Percentiles rank a stretch among this genome's conserved stretches.
These are phyloP conservation scores for Colletotrichum liaoningense DNA, from an alignment of 2,329 filamentous ascomycete genomes.

Conservation along the genomic window DNA sequence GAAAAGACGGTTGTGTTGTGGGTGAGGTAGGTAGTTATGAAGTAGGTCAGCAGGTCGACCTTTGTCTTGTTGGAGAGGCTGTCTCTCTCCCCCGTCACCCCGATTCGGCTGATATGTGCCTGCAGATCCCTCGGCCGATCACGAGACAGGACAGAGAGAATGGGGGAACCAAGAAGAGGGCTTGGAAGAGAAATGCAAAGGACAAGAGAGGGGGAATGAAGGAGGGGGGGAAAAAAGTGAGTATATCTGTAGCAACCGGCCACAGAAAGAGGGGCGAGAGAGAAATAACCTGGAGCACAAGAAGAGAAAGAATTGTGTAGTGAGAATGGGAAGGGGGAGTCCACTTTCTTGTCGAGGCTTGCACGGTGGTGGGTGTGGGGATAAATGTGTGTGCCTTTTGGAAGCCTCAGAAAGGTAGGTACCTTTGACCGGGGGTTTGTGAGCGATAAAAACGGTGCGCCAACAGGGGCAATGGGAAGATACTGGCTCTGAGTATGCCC, in stretches of 20 bases:
- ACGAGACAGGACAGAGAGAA: constrained; percentile 1
- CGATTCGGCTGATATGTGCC: constrained; percentile 24
- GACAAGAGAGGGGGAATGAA: not conserved
- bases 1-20: not conserved
- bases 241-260: not conserved
- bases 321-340: constrained; percentile 21
- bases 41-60: constrained; percentile 26
- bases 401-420: constrained; percentile 1
- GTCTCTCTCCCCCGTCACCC: not conserved
- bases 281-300: not conserved
- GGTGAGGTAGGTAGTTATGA: not conserved
- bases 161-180: not conserved
- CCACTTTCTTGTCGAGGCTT: constrained; percentile 34
- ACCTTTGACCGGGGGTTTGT: constrained; percentile 11
- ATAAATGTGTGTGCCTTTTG: constrained; percentile 23
- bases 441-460: constrained; percentile 24
- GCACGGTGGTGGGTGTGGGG: constrained; percentile 31
- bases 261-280: constrained; percentile 2
- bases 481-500: not conserved
- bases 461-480: not conserved
- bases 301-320: constrained; percentile 34
- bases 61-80: constrained; percentile 11
- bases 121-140: constrained; percentile 21
- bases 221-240: not conserved
- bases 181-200: not conserved